Base-by-base conservation (phyloP, 2,329 filamentous ascomycete species). In the Exophiala dermatitidis region DNA sequence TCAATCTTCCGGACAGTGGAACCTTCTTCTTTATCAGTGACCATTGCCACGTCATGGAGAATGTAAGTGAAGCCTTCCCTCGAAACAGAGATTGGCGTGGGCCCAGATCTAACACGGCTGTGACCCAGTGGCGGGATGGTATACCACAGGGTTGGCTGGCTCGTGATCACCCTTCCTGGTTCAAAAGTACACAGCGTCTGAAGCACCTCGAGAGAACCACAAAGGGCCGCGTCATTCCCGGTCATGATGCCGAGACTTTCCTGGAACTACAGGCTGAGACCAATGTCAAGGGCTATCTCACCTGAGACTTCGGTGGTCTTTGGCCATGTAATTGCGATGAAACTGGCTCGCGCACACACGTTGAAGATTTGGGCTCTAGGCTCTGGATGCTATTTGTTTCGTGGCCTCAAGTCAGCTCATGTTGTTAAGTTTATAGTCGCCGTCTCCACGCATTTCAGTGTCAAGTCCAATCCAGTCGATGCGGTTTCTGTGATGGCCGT, bases 61-160 rank as follows among this genome's bases (percentile, higher is more conserved):
- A 62, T 51, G 59, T 62, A 49, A 57, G 59, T 48, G 5, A 34
- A n/a, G 6, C 33, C n/a, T n/a, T n/a, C n/a, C n/a, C n/a, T n/a
- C n/a, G n/a, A n/a, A n/a, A n/a, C n/a, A n/a, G n/a, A 3, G 26
- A n/a, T 29, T 10, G 19, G 9, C 44, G 41, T 1, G 12, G 28
- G 4, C 26, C 30, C 10, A 10, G 19, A n/a, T 29, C 37, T 54
- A n/a, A n/a, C n/a, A n/a, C n/a, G 47, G 54, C 46, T 45, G n/a
- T 47, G 34, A 4, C 8, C 10, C 19, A 62, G 59, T 62, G 59
- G 58, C 57, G 59, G 28, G 60, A 62, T 42, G 60, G 59, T 30
- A 60, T 61, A 37, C 60, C 60, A 10, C 60, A 62, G 44, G 60
- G 60, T n/a, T 62, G 60, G 60, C 53, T 62, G 8, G 59, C 59